Evolutionary conservation across 2,329 filamentous ascomycete species (phyloP), one percentile per base, ranked within the genome.

Genomic region (Neofusicoccum cordaticola): DNA sequence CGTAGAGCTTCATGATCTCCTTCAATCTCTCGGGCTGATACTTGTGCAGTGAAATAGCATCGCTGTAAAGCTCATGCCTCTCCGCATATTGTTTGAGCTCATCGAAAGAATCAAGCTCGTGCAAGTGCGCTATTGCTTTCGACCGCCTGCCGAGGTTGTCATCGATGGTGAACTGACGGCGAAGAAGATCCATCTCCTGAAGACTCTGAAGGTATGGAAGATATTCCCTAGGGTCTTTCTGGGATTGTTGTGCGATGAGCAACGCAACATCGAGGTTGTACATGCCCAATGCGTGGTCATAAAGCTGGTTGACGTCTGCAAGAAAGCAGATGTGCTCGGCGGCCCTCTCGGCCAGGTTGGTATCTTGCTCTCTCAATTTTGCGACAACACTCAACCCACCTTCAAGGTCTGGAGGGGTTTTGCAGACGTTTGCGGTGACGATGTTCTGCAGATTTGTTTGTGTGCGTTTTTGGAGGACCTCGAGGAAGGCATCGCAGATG

Each of bases 241-340:
- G 95, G 0, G 93, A 95, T 74, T 97, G 93, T 73, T 99, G 95
- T 0, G 95, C 95, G 12, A 99, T 91, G 5, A 97, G 83, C 11
- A 99, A 83, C 3, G 94, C 89, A 7, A 99, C 86, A 11, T 97
- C 92, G 2, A 99, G 85, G 72, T 98, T 89, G 74, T 99, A 99
- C 2, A 98, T 82, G 1, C 93, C 93, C 1, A 99, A 83, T 0
- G 95, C 91, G 66, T 93, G 89, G 67, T 97, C 92, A 72, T 97
- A 99, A 0, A 99, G 85, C 44, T 88, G 88, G 75, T 97, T 96
- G 51, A 96, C 90, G 76, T 99, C 95, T 0, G 93, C 92, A 47
- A 99, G 84, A 82, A 99, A 99, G 82, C 93, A 98, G 66, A 99
- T 97, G 73, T 99, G 95, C 74, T 97, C 93, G 22, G 97, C 90